phyloP scores from a whole-genome alignment of 164 flowering plant species.

The Vitis rupestris region DNA sequence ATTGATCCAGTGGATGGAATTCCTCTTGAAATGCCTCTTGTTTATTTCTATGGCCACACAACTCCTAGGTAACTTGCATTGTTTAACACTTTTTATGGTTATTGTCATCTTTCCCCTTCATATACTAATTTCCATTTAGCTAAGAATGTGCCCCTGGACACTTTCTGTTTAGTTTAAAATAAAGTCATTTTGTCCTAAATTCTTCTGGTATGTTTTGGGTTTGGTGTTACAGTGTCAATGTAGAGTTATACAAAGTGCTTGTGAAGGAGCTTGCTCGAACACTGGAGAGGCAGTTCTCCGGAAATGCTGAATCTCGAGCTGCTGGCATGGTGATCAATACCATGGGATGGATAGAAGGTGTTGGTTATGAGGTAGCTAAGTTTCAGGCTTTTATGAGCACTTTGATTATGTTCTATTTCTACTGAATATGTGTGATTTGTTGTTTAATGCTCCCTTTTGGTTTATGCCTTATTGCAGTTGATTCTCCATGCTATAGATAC shows the following conservation, averaged over 20 bases:
- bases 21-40: slow-evolving; percentile 95
- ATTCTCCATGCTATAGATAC: slow-evolving; percentile 86
- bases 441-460: background rate
- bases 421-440: background rate
- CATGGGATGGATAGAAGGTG: slow-evolving; percentile 98
- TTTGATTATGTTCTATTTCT: background rate
- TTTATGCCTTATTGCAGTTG: slow-evolving; percentile 49
- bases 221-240: slow-evolving; percentile 58
- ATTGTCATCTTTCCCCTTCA: no score
- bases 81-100: no score
- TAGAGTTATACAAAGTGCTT: slow-evolving; percentile 76
- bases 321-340: slow-evolving; percentile 98
- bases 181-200: background rate
- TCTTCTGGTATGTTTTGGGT: background rate
- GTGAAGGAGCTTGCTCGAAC: slow-evolving; percentile 86
- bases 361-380: slow-evolving; percentile 78
- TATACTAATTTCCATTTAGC: no score
- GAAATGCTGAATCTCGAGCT: slow-evolving; percentile 84
- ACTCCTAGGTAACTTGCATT: slow-evolving; percentile 65
- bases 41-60: slow-evolving; percentile 82
- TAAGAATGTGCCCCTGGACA: background rate
- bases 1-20: slow-evolving; percentile 97
- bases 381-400: background rate
- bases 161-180: background rate
- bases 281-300: slow-evolving; percentile 77